phyloP scores from a whole-genome alignment of 139 green algal species.

The Micromonas pusilla region DNA sequence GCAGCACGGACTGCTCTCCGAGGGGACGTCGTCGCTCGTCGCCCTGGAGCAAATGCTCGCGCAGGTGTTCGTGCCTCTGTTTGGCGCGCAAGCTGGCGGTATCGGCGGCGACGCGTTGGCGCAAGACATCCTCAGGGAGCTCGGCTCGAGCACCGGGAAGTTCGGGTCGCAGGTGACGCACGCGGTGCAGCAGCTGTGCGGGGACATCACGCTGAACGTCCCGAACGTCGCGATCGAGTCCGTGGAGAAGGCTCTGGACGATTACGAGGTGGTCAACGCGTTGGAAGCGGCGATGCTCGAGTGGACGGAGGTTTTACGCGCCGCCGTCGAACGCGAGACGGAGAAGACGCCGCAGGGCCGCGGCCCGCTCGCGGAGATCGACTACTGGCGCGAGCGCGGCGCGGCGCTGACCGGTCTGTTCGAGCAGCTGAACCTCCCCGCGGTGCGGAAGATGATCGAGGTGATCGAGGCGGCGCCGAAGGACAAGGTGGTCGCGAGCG shows the following conservation, averaged over 20 bases:
- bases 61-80: constrained; percentile 49
- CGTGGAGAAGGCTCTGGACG: constrained; percentile 35
- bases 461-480: constrained; percentile 35
- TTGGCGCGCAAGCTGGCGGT: constrained; percentile 38
- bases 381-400: constrained; percentile 75
- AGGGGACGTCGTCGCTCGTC: constrained; percentile 46
- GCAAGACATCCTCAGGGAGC: constrained; percentile 38
- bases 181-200: constrained; percentile 58
- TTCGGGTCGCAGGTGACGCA: constrained; percentile 59
- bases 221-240: constrained; percentile 43
- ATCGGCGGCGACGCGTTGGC: background rate
- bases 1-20: constrained; percentile 51
- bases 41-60: constrained; percentile 54
- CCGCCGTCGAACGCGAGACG: constrained; percentile 31
- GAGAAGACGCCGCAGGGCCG: constrained; percentile 47
- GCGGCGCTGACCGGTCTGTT: constrained; percentile 61
- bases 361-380: constrained; percentile 72
- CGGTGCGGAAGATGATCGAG: constrained; percentile 50
- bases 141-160: constrained; percentile 60
- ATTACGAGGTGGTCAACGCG: constrained; percentile 47
- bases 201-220: constrained; percentile 54
- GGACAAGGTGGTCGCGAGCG: constrained; percentile 51
- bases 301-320: constrained; percentile 43
- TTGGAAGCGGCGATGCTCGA: constrained; percentile 55
- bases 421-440: constrained; percentile 73